Conservation (phyloP, 257 asterid genomes). For the Forsythia viridissima region DNA sequence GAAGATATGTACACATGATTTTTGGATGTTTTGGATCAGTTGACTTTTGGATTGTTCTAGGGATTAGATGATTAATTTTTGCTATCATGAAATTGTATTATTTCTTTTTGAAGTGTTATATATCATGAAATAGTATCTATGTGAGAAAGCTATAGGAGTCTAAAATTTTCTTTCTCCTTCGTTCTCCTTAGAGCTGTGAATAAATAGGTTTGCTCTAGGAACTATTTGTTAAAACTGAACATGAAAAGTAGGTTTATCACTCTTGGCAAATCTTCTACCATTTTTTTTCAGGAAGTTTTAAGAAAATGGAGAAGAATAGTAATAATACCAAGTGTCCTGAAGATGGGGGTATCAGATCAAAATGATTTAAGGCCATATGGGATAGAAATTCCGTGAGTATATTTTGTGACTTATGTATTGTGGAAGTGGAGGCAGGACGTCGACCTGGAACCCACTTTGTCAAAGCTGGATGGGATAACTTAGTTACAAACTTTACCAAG, state of each 20-base stretch:
- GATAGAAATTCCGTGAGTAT: neutral
- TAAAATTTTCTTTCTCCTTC: no score
- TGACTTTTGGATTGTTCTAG: constrained; percentile 30
- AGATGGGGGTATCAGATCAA: neutral
- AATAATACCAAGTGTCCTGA: neutral
- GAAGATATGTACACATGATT: neutral
- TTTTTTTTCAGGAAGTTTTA: no score
- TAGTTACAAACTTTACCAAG: neutral
- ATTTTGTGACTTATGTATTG: neutral
- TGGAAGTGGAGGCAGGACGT: neutral
- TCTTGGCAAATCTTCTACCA: no score
- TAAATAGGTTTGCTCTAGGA: no score
- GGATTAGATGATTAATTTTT: constrained; percentile 30
- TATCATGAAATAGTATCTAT: no score
- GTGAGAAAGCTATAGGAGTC: no score
- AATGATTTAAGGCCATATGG: neutral
- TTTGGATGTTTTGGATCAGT: constrained; percentile 18
- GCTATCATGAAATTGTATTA: neutral
- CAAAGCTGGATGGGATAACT: neutral
- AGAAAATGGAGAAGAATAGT: neutral
- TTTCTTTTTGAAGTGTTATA: no score
- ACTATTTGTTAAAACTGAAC: no score
- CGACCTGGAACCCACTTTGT: neutral
- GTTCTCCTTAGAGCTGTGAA: no score
- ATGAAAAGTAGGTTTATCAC: no score